Base-by-base conservation (phyloP, 2,329 filamentous ascomycete genomes). In the Fusarium pininemorale region DNA sequence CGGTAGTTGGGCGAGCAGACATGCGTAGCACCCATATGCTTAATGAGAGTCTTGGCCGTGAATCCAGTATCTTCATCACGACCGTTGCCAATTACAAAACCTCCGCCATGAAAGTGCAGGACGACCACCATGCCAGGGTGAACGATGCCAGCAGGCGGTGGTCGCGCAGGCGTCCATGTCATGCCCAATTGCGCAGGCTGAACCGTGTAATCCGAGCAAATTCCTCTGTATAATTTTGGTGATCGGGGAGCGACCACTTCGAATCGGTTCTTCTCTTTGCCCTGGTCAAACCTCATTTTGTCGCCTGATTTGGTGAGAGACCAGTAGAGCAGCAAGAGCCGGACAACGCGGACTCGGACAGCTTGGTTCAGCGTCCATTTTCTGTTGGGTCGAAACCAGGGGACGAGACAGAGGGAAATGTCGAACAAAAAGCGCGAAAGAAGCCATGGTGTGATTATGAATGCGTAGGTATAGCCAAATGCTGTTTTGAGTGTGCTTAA, bases 1-100 rank as follows among this genome's bases (percentile, higher is more conserved):
- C 74, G 74, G 20, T 76, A 76, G 11, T 76, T 75, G 3, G 74
- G 74, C 4, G 74, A 63, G 55, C 74, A 76, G 13, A 76, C 74
- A 39, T 76, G 74, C 16, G 72, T 77, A 32, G 72, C 76, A 1
- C 74, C 74, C 66, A 74, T 72, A 8, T 69, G 42, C 32, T 47
- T 55, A 6, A 75, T 60, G 6, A 76, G 44, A 14, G 70, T 66
- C 12, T 26, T 62, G 2, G 74, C 66, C 13, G 76, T 35, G 13
- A 50, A 72, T 0, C 74, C 74, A 13, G 74, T 77, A 55, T 76
- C 74, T 39, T 73, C 63, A 26, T 76, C 74, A 1, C 74, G 74
- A 1, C 74, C 74, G 5, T 69, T 76, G 2, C 74, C 74, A 50
- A 76, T 77, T 1, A 75, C 74, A 11, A 60, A 76, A 5, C 57